Base-by-base conservation (phyloP, 768 basidiomycete genomes). In the Coprinopsis marcescibilis region DNA sequence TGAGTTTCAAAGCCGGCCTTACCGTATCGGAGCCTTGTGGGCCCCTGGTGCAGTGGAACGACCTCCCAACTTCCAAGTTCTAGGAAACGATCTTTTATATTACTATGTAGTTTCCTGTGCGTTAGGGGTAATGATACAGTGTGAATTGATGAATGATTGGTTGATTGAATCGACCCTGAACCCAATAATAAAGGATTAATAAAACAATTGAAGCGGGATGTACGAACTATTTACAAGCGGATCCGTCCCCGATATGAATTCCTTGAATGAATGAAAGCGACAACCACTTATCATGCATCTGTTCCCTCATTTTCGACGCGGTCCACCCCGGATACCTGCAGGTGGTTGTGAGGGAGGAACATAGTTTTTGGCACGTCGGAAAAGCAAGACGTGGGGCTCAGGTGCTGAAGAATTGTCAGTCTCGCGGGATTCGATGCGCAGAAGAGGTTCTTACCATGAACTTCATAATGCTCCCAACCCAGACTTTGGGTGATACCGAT, bases 401-500 rank as follows among this genome's bases (percentile, higher is more conserved):
- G 92, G 92, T 33, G 88, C 90, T 92, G 55, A 26, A 45, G 40
- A 39, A 43, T 24, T 43, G 13, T 38, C 12, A 51, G 30, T 11
- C n/a, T 35, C 33, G 17, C 21, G 32, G 21, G 21, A 26, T 14
- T 15, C 21, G 37, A 45, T 40, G 37, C n/a, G 46, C 42, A 23
- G 46, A 43, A 41, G 17, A 41, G 40, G n/a, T 29, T 24, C 75
- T 52, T 52, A 85, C 92, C 89, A 58, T 97, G 94, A n/a, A 94
- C 89, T 71, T 94, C 93, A 58, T 94, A 97, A 57, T 96, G 93
- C 60, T 90, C 88, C 93, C 94, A 98, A 3, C 94, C 94, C 19
- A 95, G 71, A 64, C 89, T 93, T 67, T 99, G 95, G 33, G 86
- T 88, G 52, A 97, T 95, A 7, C 95, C 95, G 46, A 99, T 91